Conservation (phyloP, 768 basidiomycete species). For the Mycena leptocephala region DNA sequence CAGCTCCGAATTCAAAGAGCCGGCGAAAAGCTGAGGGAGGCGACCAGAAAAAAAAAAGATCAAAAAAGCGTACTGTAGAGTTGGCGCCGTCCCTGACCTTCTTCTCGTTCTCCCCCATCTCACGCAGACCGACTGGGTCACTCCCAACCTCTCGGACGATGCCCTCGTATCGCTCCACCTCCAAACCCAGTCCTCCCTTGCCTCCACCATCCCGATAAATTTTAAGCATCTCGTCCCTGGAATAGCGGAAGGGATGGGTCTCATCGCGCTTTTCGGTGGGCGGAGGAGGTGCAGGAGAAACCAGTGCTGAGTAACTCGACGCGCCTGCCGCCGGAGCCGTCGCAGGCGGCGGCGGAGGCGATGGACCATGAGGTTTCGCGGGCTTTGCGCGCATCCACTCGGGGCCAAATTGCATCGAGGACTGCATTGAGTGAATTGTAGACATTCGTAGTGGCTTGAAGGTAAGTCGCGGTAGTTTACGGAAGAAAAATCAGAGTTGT, state of each 20-base stretch:
- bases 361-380: constrained; percentile 71
- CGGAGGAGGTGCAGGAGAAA: constrained; percentile 67
- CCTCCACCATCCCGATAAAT: constrained; percentile 88
- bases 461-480: constrained; percentile 24
- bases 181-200: constrained; percentile 82
- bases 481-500: constrained; percentile 22
- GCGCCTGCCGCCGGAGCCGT: constrained; percentile 62
- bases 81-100: constrained; percentile 72
- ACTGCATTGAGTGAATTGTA: constrained; percentile 52
- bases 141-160: constrained; percentile 83
- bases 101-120: constrained; percentile 88
- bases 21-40: constrained; percentile 79
- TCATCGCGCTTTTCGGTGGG: constrained; percentile 74
- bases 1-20: constrained; percentile 89
- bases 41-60: constrained; percentile 37
- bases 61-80: constrained; percentile 35
- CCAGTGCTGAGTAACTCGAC: constrained; percentile 82
- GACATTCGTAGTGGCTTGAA: constrained; percentile 56
- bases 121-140: constrained; percentile 84
- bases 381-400: constrained; percentile 94
- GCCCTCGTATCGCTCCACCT: constrained; percentile 93
- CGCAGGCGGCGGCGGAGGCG: constrained; percentile 74
- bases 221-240: constrained; percentile 87
- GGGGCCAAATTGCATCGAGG: constrained; percentile 87
- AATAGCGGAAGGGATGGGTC: constrained; percentile 87